Evolutionary conservation across 148 eudicot genomes (phyloP).

Genomic region (Rheum nobile): DNA sequence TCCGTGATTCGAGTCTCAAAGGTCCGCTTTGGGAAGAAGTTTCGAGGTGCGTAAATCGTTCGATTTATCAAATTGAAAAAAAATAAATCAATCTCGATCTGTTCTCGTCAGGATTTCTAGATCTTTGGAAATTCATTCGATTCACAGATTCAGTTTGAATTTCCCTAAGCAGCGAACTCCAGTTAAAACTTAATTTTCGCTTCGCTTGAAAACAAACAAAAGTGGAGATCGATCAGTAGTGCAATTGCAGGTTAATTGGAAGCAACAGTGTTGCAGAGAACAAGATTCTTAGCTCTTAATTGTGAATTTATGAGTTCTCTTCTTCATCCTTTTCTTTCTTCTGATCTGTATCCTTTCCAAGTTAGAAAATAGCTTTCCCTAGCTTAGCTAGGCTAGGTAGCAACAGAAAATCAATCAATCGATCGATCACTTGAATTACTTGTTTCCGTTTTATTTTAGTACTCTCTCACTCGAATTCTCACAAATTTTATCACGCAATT

Average conservation of each 20-base stretch:
- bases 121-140: background rate
- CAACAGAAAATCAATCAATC: background rate
- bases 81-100: background rate
- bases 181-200: no score
- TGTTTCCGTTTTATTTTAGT: background rate
- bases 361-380: background rate
- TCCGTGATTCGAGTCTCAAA: conserved; percentile 86
- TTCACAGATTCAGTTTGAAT: background rate
- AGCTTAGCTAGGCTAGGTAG: background rate
- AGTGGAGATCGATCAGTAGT: background rate
- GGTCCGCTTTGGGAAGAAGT: conserved; percentile 97
- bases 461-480: background rate
- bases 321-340: background rate
- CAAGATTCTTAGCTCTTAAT: background rate
- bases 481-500: conserved; percentile 7
- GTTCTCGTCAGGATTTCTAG: background rate
- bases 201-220: background rate
- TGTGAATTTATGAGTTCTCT: background rate
- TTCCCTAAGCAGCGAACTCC: background rate
- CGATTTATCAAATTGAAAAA: background rate
- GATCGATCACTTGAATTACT: background rate
- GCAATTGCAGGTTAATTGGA: background rate
- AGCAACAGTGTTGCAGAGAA: background rate
- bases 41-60: conserved; percentile 46
- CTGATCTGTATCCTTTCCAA: background rate